These are phyloP conservation scores for Rhodotorula babjevae DNA, from an alignment of 768 basidiomycete genomes.

Conservation along the genomic window DNA sequence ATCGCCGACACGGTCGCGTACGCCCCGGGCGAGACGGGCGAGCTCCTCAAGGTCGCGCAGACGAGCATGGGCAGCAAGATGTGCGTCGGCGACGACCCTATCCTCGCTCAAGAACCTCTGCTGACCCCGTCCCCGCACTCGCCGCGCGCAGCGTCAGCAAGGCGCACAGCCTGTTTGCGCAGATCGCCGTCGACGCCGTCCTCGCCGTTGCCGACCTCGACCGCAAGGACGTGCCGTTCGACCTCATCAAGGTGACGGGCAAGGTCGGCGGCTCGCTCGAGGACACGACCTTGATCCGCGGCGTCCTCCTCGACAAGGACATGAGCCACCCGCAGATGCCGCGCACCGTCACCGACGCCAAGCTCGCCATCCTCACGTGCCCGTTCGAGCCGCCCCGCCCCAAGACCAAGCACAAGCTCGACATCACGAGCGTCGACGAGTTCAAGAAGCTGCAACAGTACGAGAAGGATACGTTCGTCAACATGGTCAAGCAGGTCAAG, in stretches of 20 bases:
- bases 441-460: constrained; percentile 91
- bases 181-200: constrained; percentile 97
- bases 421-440: constrained; percentile 93
- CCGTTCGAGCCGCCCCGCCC: constrained; percentile 98
- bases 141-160: constrained; percentile 84
- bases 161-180: constrained; percentile 88
- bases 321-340: constrained; percentile 99
- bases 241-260: constrained; percentile 97
- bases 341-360: constrained; percentile 74
- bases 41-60: constrained; percentile 88
- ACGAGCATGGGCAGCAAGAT: constrained; percentile 98
- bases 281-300: constrained; percentile 89
- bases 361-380: constrained; percentile 93
- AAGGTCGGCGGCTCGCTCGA: constrained; percentile 96
- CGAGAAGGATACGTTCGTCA: constrained; percentile 90
- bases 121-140: too few relatives aligned
- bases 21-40: constrained; percentile 71
- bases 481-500: constrained; percentile 96
- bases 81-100: too few relatives aligned
- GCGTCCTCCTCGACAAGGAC: constrained; percentile 98
- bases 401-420: constrained; percentile 98
- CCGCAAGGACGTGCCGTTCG: constrained; percentile 90
- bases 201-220: constrained; percentile 90
- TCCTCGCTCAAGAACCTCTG: too few relatives aligned
- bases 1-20: constrained; percentile 88